A percentile compares a stretch with the other conserved stretches of the same genome.
These are phyloP conservation scores for Boletus vinaceobasis DNA, from an alignment of 768 basidiomycete species.

Conservation along the genomic window DNA sequence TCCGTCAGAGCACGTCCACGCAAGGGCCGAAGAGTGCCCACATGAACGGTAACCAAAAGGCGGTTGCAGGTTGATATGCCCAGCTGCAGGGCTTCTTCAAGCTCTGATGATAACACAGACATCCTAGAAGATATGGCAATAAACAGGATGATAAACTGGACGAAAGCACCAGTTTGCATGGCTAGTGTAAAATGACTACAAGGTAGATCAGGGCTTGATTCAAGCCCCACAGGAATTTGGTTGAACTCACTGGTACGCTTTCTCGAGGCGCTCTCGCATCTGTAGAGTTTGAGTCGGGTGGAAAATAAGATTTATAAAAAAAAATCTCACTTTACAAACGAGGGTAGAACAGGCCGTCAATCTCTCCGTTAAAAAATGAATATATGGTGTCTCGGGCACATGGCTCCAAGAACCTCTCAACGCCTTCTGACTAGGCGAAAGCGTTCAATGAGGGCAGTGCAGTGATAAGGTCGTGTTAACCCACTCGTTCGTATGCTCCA, in stretches of 20 bases:
- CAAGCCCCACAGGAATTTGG: neutral
- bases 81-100: constrained; percentile 38
- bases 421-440: constrained; percentile 41
- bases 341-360: constrained; percentile 37
- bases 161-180: constrained; percentile 72
- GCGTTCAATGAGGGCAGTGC: neutral
- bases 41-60: constrained; percentile 31
- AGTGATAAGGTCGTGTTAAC: neutral
- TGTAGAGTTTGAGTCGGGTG: constrained; percentile 21
- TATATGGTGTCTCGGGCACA: constrained; percentile 40
- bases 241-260: constrained; percentile 51
- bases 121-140: constrained; percentile 61
- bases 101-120: constrained; percentile 41
- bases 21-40: constrained; percentile 17
- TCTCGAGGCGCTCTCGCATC: constrained; percentile 45
- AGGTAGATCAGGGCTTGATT: neutral
- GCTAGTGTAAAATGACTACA: constrained; percentile 57
- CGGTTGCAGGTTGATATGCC: constrained; percentile 25
- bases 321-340: constrained; percentile 43
- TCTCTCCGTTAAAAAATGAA: constrained; percentile 36
- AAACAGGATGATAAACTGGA: constrained; percentile 62
- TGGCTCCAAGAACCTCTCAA: constrained; percentile 65
- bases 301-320: neutral
- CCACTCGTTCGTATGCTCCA: constrained; percentile 24
- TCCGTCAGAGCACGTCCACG: constrained; percentile 1